These are phyloP conservation scores for Fusarium veterinarium DNA, from an alignment of 2,329 filamentous ascomycete genomes.

Conservation along the genomic window DNA sequence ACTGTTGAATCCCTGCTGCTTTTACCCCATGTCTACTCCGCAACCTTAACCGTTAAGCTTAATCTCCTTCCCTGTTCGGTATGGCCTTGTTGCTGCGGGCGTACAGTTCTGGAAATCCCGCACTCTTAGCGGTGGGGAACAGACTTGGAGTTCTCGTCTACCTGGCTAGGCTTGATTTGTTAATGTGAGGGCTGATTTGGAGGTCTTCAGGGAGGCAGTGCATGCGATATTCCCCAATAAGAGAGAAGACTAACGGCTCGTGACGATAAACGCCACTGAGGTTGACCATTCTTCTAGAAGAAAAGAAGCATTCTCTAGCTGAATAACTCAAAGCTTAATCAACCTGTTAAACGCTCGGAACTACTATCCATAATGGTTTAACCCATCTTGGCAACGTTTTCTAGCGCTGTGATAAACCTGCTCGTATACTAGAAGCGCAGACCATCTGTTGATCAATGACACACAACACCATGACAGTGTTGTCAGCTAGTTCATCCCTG, in stretches of 20 bases:
- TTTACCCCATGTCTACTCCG: slow-evolving; percentile 8
- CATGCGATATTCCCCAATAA: neutral
- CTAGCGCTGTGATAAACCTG: slow-evolving; percentile 14
- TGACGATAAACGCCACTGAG: neutral
- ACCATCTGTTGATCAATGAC: slow-evolving; percentile 4
- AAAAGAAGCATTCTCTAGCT: neutral
- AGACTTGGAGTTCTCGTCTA: neutral
- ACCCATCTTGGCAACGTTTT: neutral
- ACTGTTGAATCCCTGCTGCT: neutral
- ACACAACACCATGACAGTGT: neutral
- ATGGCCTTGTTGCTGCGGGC: slow-evolving; percentile 4
- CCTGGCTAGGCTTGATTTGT: neutral
- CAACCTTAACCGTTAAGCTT: slow-evolving; percentile 34
- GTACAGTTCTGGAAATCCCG: slow-evolving; percentile 21
- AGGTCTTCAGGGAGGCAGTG: neutral
- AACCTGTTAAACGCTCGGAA: neutral
- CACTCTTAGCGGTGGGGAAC: neutral
- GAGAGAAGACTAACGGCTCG: neutral
- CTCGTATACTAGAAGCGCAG: neutral
- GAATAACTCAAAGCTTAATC: neutral
- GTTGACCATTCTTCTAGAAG: slow-evolving; percentile 10
- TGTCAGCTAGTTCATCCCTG: neutral
- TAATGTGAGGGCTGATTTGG: neutral
- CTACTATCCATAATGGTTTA: neutral
- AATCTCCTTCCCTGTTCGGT: slow-evolving; percentile 29